A percentile compares a stretch with the other conserved stretches of the same genome.
These are phyloP conservation scores for Kalaharituber pfeilii DNA, from an alignment of 2,329 filamentous ascomycete species.

Conservation along the genomic window DNA sequence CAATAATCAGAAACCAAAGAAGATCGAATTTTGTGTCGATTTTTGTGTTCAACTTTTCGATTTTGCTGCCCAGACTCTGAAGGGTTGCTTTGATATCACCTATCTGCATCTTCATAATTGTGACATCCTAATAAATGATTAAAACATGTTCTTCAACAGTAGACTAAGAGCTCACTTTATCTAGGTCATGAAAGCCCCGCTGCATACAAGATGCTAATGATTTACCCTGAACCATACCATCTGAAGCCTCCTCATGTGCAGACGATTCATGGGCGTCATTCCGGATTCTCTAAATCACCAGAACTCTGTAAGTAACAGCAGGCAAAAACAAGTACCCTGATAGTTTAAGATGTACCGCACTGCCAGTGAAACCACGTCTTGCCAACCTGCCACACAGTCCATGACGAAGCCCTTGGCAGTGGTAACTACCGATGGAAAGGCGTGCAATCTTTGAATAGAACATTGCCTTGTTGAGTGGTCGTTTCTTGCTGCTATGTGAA, in stretches of 20 bases:
- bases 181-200: background rate
- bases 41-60: background rate
- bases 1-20: too few relatives aligned
- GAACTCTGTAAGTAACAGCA: background rate
- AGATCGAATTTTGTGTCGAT: background rate
- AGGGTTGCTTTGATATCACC: background rate
- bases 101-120: background rate
- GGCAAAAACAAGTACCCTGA: background rate
- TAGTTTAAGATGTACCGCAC: background rate
- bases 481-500: too few relatives aligned
- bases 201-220: background rate
- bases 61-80: background rate
- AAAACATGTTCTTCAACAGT: background rate
- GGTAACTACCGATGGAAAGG: background rate
- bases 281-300: background rate
- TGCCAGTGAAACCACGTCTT: background rate
- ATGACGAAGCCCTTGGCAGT: background rate
- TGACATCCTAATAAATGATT: conserved; percentile 2
- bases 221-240: background rate
- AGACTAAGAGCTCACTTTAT: background rate
- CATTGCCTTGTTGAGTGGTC: too few relatives aligned
- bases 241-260: background rate
- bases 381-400: background rate
- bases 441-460: background rate
- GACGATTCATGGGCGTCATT: background rate